Base-by-base conservation (phyloP, 495 filamentous ascomycete genomes). In the Parmelia sp. region DNA sequence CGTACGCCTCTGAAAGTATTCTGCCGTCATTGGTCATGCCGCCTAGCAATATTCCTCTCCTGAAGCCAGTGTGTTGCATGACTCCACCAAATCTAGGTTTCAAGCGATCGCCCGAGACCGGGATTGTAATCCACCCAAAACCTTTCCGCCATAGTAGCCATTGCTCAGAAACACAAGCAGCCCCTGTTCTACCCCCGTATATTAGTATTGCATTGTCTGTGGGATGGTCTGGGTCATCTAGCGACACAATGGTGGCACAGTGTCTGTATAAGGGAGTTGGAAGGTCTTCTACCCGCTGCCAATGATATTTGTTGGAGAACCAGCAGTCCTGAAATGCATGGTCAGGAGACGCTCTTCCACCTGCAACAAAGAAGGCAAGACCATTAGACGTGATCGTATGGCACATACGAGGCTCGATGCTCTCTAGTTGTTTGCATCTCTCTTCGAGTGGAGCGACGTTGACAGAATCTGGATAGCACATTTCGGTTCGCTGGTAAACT, bases 311-410 rank as follows among this genome's bases (percentile, higher is more conserved):
- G 60, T 80, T 72, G 44, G 84, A 78, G 2, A 90, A 61, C 90
- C 90, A 96, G 69, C 89, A 91, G 73, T 92, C 88, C 23, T 75
- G 72, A 11, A 89, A 68, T 7, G 82, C 84, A 27, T 77, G 79
- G 21, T 86, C 79, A 4, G 92, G 92, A 10, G 90, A 92, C 17
- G 82, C 80, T 57, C 92, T 79, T 19, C 92, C 92, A 23, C 92
- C 91, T n/a, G 87, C 83, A 23, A 96, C 74, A 12, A 96, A 71
- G 62, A 78, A 82, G 42, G 71, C 71, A 57, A 73, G 69, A 29
- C 74, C 77, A 14, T 90, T 67, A 42, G 80, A 73, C 15, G 87
- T 91, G 25, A 92, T 77, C 0, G 88, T 88, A 72, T 95, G 91
- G 65, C 89, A 92, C 83, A 92, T 88, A 55, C 90, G 79, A 60